Conservation (phyloP, 2,329 filamentous ascomycete species). For the Tolypocladium tropicale region DNA sequence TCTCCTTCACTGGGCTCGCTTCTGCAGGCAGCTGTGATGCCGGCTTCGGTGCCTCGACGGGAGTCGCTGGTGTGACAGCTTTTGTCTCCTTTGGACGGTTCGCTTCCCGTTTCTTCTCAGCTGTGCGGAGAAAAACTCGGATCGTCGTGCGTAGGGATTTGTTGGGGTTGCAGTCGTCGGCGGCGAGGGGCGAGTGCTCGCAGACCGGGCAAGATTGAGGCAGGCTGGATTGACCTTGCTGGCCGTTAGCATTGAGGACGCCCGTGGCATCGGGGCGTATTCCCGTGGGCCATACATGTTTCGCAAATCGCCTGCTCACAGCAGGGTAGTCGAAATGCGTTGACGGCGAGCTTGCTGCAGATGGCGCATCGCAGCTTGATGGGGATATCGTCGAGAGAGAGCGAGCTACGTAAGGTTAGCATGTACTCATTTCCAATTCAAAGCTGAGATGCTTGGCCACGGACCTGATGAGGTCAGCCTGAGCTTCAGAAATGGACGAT, state of each 20-base stretch:
- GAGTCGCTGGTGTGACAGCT: constrained; percentile 27
- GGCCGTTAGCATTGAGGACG: not conserved
- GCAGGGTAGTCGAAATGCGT: constrained; percentile 85
- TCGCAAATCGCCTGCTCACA: constrained; percentile 95
- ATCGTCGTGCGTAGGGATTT: constrained; percentile 89
- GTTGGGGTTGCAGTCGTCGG: constrained; percentile 78
- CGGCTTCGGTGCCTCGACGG: constrained; percentile 29
- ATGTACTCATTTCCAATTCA: not conserved
- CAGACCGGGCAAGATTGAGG: constrained; percentile 82
- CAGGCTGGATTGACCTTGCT: constrained; percentile 61
- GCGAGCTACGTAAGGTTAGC: constrained; percentile 42
- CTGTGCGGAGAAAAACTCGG: constrained; percentile 79
- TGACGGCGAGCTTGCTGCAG: constrained; percentile 82
- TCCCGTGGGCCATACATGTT: constrained; percentile 49
- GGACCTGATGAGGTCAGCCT: constrained; percentile 49
- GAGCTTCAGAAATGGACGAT: constrained; percentile 33
- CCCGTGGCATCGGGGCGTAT: no score
- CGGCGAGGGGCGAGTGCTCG: constrained; percentile 79
- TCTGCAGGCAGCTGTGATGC: constrained; percentile 10
- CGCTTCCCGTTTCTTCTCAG: constrained; percentile 78
- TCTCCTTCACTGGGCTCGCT: constrained; percentile 8
- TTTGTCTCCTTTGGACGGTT: constrained; percentile 40
- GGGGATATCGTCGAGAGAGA: constrained; percentile 78
- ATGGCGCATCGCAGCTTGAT: constrained; percentile 91
- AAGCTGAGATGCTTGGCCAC: constrained; percentile 5